These are phyloP conservation scores for Malus fusca DNA, from an alignment of 306 rosid genomes.

Conservation along the genomic window DNA sequence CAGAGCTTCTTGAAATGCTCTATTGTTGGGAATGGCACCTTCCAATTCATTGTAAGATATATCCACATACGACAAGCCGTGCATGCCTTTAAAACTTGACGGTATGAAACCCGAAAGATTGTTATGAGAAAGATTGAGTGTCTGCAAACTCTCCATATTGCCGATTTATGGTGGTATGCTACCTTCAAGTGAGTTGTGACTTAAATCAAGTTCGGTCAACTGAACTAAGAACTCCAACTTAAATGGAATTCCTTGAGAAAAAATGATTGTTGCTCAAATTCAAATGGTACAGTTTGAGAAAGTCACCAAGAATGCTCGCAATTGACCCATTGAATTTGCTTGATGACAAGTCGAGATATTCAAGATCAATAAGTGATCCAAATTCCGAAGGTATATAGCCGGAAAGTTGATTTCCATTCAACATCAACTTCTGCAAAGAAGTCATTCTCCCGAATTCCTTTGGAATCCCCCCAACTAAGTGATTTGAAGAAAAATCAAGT, in stretches of 20 bases:
- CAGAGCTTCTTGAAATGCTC: too few relatives aligned
- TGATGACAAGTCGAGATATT: conserved; percentile 11
- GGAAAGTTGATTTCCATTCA: neutral
- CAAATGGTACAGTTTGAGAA: too few relatives aligned
- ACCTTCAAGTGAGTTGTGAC: neutral
- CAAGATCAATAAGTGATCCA: neutral
- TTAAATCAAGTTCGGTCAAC: neutral
- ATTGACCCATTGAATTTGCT: conserved; percentile 16
- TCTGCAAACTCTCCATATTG: neutral
- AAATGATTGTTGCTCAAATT: too few relatives aligned
- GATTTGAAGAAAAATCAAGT: neutral
- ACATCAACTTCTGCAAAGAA: neutral
- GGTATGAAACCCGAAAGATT: neutral
- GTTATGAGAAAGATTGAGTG: too few relatives aligned
- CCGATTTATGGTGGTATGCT: neutral
- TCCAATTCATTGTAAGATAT: too few relatives aligned
- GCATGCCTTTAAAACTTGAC: neutral
- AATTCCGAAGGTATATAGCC: neutral
- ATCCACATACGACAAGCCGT: neutral
- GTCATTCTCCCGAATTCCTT: neutral
- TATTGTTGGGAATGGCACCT: too few relatives aligned
- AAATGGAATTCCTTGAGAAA: too few relatives aligned
- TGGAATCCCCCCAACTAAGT: neutral
- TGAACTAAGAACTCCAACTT: neutral
- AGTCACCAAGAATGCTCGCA: conserved; percentile 11